Evolutionary conservation across 345 rosid genomes (phyloP).

Genomic region (Mangifera indica): DNA sequence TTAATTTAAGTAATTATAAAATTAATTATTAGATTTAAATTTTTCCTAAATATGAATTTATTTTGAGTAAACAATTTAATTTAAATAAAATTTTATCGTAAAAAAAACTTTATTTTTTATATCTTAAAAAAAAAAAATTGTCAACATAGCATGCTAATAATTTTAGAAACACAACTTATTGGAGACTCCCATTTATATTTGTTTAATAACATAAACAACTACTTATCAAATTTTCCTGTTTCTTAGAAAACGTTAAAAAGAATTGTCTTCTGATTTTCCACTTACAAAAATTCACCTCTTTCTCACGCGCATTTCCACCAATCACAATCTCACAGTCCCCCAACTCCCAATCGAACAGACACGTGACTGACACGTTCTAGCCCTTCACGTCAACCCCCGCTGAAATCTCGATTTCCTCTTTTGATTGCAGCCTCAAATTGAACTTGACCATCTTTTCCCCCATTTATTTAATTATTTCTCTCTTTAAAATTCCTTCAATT

Average conservation of each 20-base stretch:
- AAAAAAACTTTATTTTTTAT: too few species aligned
- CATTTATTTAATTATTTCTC: neutral
- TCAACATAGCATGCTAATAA: too few species aligned
- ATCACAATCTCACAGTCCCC: neutral
- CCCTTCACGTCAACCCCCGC: neutral
- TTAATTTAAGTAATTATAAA: too few species aligned
- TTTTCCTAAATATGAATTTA: too few species aligned
- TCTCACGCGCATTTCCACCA: neutral
- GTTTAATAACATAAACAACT: neutral
- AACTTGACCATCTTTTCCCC: too few species aligned
- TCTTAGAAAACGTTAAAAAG: too few species aligned
- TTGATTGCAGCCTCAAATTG: neutral
- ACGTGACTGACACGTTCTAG: neutral
- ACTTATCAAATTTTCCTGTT: neutral
- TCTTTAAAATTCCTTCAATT: neutral
- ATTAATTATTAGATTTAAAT: too few species aligned
- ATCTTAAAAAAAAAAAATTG: too few species aligned
- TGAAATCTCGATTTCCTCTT: conserved; percentile 3
- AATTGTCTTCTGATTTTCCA: neutral
- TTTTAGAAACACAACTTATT: too few species aligned
- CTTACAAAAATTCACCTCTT: neutral
- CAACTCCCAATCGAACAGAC: neutral
- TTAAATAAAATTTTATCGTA: too few species aligned
- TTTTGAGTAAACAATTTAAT: too few species aligned
- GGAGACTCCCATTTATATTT: too few species aligned